phyloP scores from a whole-genome alignment of 1,284 basidiomycete species.

The Cryptococcus amylolentus region DNA sequence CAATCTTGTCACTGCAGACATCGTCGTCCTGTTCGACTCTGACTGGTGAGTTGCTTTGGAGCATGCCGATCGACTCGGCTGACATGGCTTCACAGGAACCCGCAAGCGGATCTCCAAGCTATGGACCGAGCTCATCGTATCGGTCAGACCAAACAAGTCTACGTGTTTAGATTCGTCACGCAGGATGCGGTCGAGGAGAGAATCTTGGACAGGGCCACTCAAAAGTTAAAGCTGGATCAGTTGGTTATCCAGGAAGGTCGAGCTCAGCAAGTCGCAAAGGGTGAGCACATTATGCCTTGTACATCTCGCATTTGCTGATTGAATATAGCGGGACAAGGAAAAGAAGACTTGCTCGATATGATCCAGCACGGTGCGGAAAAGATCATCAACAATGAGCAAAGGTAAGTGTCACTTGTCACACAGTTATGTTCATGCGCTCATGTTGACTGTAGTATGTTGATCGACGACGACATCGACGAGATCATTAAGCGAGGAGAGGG shows the following conservation, averaged over 20 bases:
- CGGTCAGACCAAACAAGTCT: slow-evolving; percentile 97
- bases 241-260: slow-evolving; percentile 97
- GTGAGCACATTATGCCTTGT: slow-evolving; percentile 7
- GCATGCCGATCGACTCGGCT: neutral
- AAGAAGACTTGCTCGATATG: slow-evolving; percentile 97
- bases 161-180: slow-evolving; percentile 96
- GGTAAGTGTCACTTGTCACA: slow-evolving; percentile 16
- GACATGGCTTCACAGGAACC: slow-evolving; percentile 63
- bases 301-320: neutral
- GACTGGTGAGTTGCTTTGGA: slow-evolving; percentile 65
- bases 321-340: slow-evolving; percentile 68
- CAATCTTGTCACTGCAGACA: slow-evolving; percentile 91
- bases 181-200: slow-evolving; percentile 95
- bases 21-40: slow-evolving; percentile 95
- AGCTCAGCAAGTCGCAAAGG: slow-evolving; percentile 52
- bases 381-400: slow-evolving; percentile 72
- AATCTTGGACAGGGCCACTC: slow-evolving; percentile 92
- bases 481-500: slow-evolving; percentile 92
- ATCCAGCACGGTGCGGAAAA: slow-evolving; percentile 97
- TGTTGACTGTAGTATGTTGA: slow-evolving; percentile 58
- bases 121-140: slow-evolving; percentile 99
- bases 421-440: slow-evolving; percentile 5
- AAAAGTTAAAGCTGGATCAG: slow-evolving; percentile 93
- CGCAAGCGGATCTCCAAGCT: slow-evolving; percentile 96
- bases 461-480: slow-evolving; percentile 90